phyloP scores from a whole-genome alignment of 257 asterid genomes.

The Euphrasia confusa region DNA sequence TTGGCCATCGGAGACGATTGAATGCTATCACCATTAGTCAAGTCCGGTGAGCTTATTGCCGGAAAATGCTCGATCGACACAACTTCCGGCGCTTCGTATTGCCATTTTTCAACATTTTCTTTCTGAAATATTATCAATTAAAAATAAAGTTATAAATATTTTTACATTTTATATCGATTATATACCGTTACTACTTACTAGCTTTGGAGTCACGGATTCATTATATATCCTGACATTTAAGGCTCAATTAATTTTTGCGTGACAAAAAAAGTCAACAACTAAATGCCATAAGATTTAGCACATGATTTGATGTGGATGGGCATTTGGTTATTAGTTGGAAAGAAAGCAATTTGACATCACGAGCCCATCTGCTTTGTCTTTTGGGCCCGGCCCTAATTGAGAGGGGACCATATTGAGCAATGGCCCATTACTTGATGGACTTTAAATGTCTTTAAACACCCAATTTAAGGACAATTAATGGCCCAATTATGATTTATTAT shows the following conservation, averaged over 20 bases:
- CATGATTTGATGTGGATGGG: conserved; percentile 29
- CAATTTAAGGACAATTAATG: not conserved
- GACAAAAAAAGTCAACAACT: not conserved
- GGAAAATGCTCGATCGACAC: conserved; percentile 84
- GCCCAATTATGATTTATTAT: conserved; percentile 6
- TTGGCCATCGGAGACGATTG: conserved; percentile 49
- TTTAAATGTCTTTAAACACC: not conserved
- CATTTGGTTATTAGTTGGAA: conserved; percentile 31
- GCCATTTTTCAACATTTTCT: conserved; percentile 66
- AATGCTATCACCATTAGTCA: conserved; percentile 44
- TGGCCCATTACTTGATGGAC: conserved; percentile 4
- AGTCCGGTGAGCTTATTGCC: conserved; percentile 72
- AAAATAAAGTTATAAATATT: not conserved
- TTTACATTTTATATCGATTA: no score
- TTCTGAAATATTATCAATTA: conserved; percentile 32
- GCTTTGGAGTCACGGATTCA: no score
- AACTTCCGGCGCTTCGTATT: conserved; percentile 71
- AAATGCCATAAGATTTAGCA: not conserved
- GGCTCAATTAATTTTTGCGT: not conserved
- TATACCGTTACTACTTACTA: no score
- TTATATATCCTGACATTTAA: not conserved
- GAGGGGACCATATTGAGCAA: conserved; percentile 37
- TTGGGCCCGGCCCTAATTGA: conserved; percentile 25
- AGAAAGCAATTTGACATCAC: conserved; percentile 43
- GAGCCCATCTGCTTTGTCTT: conserved; percentile 20